Percentiles rank a stretch among this genome's conserved stretches.
phyloP scores from a whole-genome alignment of 108 stramenopile genomes.

The Discostella stelligeroides region DNA sequence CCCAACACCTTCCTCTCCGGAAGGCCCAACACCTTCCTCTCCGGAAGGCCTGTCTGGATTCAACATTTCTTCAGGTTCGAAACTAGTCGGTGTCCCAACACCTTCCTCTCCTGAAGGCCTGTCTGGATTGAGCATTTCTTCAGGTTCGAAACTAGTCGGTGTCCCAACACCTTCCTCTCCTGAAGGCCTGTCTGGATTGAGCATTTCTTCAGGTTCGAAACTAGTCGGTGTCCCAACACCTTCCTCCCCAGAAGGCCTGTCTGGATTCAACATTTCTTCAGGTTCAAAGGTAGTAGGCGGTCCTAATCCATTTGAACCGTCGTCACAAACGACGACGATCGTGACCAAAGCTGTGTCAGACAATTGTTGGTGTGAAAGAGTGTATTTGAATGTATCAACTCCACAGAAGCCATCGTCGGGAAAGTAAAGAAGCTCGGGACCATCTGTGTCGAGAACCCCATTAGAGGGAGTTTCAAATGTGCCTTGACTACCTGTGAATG shows the following conservation, averaged over 20 bases:
- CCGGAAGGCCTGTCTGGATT: neutral
- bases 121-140: neutral
- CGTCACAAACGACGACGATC: slow-evolving; percentile 16
- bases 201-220: too few species aligned
- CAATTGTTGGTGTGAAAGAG: slow-evolving; percentile 7
- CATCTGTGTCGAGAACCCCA: slow-evolving; percentile 16
- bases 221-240: too few species aligned
- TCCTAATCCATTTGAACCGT: too few species aligned
- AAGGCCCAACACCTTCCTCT: too few species aligned
- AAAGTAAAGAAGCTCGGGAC: slow-evolving; percentile 22
- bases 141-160: neutral
- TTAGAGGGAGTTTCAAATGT: slow-evolving; percentile 16
- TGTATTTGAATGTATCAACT: slow-evolving; percentile 34
- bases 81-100: neutral
- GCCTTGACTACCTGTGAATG: slow-evolving; percentile 1
- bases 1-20: neutral
- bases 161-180: too few species aligned
- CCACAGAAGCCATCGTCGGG: slow-evolving; percentile 33
- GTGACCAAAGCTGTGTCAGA: slow-evolving; percentile 24
- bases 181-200: too few species aligned
- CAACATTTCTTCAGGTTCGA: neutral
- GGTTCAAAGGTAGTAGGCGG: too few species aligned
- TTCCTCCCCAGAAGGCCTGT: too few species aligned
- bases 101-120: neutral
- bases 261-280: too few species aligned